Base-by-base conservation (phyloP, 371 early-diverging fungal genomes). In the Batkoa obscura region DNA sequence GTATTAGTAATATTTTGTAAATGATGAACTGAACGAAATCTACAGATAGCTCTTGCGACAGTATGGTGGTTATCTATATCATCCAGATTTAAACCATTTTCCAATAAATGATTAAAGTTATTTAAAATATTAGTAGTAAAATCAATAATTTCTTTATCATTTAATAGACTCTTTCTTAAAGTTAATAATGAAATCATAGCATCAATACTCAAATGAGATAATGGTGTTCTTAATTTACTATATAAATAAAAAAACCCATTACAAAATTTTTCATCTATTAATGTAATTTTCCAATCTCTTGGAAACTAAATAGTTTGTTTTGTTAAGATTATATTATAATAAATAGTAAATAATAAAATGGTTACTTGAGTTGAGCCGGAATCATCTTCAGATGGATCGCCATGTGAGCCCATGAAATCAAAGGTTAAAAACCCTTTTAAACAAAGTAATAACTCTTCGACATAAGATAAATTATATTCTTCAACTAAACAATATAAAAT, bases 331-430 rank as follows among this genome's bases (percentile, higher is more conserved):
- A 39, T 39, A 37, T 10, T 41, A 15, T 49, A 43, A 30, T 8
- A 33, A 43, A 6, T n/a, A 6, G 31, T 23, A 23, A 23, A 23
- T 23, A 23, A 23, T 23, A 23, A 23, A 23, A 23, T 50, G 43
- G 15, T 43, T 34, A 86, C 79, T 68, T 88, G 81, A 50, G 88
- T 72, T 15, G 76, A 76, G 35, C 82, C 86, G 37, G 74, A 70
- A 52, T 92, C 91, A 59, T 90, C 91, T 2, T 78, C 77, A 8
- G 90, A 77, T 57, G 90, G 91, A 58, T 90, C 91, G 3, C 81
- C 73, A 41, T 79, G 76, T 23, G 90, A 78, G 34, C 90, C 90
- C 36, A 84, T 83, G 62, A 92, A 92, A 64, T 90, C 91, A 68
- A 86, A 92, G 0, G 73, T 69, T 45, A 90, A 63, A 56, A 87